These are phyloP conservation scores for Orbilia quercus DNA, from an alignment of 2,329 filamentous ascomycete genomes.

Conservation along the genomic window DNA sequence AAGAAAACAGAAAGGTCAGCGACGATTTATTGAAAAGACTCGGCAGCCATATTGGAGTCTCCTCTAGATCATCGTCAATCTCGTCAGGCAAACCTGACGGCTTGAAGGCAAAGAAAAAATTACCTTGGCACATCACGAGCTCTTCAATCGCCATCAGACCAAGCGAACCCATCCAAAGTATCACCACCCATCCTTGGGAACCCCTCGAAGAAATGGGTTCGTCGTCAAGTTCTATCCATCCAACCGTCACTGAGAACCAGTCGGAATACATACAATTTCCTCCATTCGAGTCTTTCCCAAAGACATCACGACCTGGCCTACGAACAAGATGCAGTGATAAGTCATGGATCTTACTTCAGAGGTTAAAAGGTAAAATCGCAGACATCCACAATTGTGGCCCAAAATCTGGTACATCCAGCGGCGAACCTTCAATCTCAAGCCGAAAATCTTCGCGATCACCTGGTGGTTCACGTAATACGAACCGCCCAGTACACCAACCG, in stretches of 20 bases:
- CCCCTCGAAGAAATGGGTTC: conserved; percentile 6
- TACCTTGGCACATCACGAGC: conserved; percentile 26
- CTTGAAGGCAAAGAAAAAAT: neutral
- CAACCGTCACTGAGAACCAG: conserved; percentile 13
- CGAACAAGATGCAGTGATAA: conserved; percentile 54
- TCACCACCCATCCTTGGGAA: conserved; percentile 46
- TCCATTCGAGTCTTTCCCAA: conserved; percentile 40
- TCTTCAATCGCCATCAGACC: conserved; percentile 37
- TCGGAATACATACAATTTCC: conserved; percentile 48
- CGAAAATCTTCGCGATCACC: conserved; percentile 49
- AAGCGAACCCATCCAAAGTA: conserved; percentile 26
- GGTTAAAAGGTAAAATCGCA: conserved; percentile 42
- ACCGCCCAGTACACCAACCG: conserved; percentile 3
- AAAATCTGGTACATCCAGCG: conserved; percentile 43
- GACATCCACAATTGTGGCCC: conserved; percentile 48
- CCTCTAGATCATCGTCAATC: conserved; percentile 8
- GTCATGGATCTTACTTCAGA: conserved; percentile 52
- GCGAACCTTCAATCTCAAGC: conserved; percentile 39
- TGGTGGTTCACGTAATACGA: neutral
- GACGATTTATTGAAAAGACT: conserved; percentile 28
- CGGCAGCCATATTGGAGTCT: conserved; percentile 14
- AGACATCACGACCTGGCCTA: conserved; percentile 29
- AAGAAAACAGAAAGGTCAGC: conserved; percentile 38
- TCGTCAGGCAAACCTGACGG: neutral
- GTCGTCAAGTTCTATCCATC: neutral